Base-by-base conservation (phyloP, 2,329 filamentous ascomycete species). In the Leptodontidium sp. region DNA sequence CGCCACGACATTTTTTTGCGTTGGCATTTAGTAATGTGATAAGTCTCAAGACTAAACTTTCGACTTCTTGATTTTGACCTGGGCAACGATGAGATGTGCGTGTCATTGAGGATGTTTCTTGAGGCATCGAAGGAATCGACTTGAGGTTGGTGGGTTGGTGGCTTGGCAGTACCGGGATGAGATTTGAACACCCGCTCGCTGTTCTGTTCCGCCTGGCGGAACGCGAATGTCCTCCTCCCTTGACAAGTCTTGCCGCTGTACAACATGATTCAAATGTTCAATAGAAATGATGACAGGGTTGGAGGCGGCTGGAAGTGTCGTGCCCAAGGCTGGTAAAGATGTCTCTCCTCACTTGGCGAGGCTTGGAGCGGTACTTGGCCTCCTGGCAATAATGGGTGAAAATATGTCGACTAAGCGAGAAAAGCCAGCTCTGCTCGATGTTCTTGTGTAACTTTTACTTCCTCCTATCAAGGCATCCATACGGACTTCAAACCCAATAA, bases 21-120 rank as follows among this genome's bases (percentile, higher is more conserved):
- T 45, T 45, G 57, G 21, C 57, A 45, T 59, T 43, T 45, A 35
- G 57, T 45, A 59, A 29, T 59, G 57, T 45, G 57, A 59, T 59
- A 4, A 14, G n/a, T 9, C 38, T 59, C 38, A 4, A 24, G n/a
- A 26, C 35, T 32, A 45, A 40, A 0, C n/a, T 26, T 15, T 59
- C 21, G 21, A 59, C 11, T 45, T 17, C 21, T 43, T 43, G 26
- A 14, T 26, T 12, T 45, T 11, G 5, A 59, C 1, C 38, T 43
- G 55, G n/a, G 52, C 38, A 9, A 4, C 38, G 21, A 6, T 29
- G 35, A 40, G 12, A 29, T 12, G 7, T 45, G 35, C 57, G 57
- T 59, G 57, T 59, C 57, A 59, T 45, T 40, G 35, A 26, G 14
- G 14, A 59, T 59, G 12, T 17, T 26, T 15, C 9, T 29, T 17